A percentile compares a stretch with the other conserved stretches of the same genome.
Evolutionary conservation across 106 monocot genomes (phyloP).

Genomic region (Phalaenopsis aphrodite): DNA sequence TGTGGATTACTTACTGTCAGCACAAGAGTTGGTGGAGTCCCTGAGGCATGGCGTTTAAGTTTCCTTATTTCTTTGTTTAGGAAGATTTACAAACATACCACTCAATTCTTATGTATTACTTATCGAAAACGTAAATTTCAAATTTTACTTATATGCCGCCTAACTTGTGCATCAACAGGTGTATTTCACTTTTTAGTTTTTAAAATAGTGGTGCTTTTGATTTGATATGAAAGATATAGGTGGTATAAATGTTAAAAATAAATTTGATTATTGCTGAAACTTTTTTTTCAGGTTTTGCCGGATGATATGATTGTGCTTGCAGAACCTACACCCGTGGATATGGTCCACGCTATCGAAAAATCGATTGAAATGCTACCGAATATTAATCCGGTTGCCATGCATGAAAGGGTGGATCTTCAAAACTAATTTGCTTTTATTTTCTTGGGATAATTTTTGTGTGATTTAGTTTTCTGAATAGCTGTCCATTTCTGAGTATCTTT

Average conservation of each 20-base stretch:
- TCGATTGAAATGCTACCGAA: slow-evolving; percentile 83
- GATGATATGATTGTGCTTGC: slow-evolving; percentile 97
- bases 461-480: neutral
- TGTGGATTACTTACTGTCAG: slow-evolving; percentile 98
- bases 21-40: slow-evolving; percentile 97
- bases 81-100: too few relatives aligned
- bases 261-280: too few relatives aligned
- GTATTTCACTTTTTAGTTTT: too few relatives aligned
- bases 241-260: too few relatives aligned
- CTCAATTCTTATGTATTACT: neutral
- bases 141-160: neutral
- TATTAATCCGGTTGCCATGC: slow-evolving; percentile 83
- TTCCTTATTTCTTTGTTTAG: neutral
- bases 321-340: slow-evolving; percentile 75
- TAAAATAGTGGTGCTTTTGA: too few relatives aligned
- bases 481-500: neutral
- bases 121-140: neutral
- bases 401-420: slow-evolving; percentile 38
- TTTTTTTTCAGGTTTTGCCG: slow-evolving; percentile 68
- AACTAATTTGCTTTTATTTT: neutral
- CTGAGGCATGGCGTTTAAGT: slow-evolving; percentile 46
- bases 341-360: slow-evolving; percentile 67
- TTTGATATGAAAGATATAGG: too few relatives aligned
- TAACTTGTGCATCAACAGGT: too few relatives aligned
- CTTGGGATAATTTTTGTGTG: neutral